Base-by-base conservation (phyloP, 2,329 filamentous ascomycete species). In the Penicillium sp. region DNA sequence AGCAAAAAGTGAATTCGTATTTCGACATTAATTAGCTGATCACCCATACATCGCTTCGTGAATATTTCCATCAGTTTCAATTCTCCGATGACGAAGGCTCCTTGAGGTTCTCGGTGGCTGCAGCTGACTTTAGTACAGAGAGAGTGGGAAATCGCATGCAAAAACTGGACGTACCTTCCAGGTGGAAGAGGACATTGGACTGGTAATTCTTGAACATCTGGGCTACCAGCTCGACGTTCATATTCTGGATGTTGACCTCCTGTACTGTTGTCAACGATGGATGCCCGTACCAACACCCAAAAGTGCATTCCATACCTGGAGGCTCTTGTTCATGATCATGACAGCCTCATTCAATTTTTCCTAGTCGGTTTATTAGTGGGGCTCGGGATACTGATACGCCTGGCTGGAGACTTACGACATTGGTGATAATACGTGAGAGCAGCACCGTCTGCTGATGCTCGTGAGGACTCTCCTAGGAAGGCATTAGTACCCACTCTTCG, bases 131-230 rank as follows among this genome's bases (percentile, higher is more conserved):
- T 32, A 44, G 42, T 17, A 36, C 13, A 10, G 7, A 14, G 6
- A 16, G 9, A 13, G 31, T n/a, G 10, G 20, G 19, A 11, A 11
- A 10, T 11, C 18, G 11, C n/a, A 35, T 19, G 16, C 16, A 23
- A n/a, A n/a, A 18, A 4, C 8, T 3, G 20, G 28, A 25, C 35
- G 52, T 74, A 94, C 93, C 93, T 81, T 97, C 93, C 4, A 98
- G 77, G 58, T 98, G 93, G 65, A 98, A 97, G 4, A 97, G 73
- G 10, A 97, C 91, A 57, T 97, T 98, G 8, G 89, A 95, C 66
- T 96, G 90, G 65, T 98, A 98, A 70, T 97, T 98, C 73, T 97
- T 96, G 76, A 97, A 98, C 93, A 98, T 98, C 63, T 97, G 91
- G 1, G 91, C 90, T 4, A 97, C 93, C 2, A 97, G 78, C 70